Evolutionary conservation across 1,284 basidiomycete species (phyloP).

Genomic region (Cryptococcus amylolentus): DNA sequence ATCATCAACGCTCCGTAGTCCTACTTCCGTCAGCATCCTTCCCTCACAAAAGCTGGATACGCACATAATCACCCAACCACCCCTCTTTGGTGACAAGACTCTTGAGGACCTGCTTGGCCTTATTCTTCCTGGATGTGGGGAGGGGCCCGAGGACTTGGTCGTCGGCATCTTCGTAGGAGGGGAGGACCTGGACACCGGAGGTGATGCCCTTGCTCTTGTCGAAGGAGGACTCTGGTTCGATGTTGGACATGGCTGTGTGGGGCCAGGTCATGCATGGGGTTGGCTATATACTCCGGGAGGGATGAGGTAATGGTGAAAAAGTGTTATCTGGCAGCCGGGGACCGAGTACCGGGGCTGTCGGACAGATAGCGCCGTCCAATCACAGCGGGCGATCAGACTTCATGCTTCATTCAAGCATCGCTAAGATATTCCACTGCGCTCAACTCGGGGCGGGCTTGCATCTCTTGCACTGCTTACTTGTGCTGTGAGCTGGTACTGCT

Average conservation of each 20-base stretch:
- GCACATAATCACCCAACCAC: conserved; percentile 35
- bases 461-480: too few species aligned
- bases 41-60: neutral
- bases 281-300: neutral
- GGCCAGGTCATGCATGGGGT: neutral
- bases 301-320: neutral
- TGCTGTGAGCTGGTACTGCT: too few species aligned
- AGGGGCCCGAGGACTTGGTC: conserved; percentile 9
- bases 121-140: conserved; percentile 6
- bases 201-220: conserved; percentile 1
- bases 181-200: conserved; percentile 3
- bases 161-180: neutral
- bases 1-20: conserved; percentile 32
- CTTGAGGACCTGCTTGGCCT: conserved; percentile 11
- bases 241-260: conserved; percentile 2
- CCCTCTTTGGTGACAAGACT: conserved; percentile 22
- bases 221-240: conserved; percentile 8
- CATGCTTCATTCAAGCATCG: too few species aligned
- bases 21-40: conserved; percentile 4
- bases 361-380: too few species aligned
- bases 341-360: too few species aligned
- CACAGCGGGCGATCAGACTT: too few species aligned
- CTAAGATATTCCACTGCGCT: too few species aligned
- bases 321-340: too few species aligned
- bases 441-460: too few species aligned